Base-by-base conservation (phyloP, 305 asterid genomes). In the Rubia balearica region DNA sequence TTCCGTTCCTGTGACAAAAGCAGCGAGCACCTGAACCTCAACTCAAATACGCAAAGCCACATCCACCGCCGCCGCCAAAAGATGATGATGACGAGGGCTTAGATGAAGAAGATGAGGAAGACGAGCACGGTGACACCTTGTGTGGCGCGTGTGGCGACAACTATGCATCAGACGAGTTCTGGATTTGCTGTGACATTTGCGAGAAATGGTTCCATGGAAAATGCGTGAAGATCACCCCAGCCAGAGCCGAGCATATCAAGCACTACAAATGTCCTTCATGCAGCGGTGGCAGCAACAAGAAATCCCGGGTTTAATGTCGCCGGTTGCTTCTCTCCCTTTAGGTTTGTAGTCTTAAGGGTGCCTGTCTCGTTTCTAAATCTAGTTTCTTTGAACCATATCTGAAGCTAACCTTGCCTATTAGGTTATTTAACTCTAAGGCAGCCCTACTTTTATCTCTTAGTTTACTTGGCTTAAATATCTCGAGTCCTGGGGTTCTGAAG, bases 151-250 rank as follows among this genome's bases (percentile, higher is more conserved):
- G 96, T 70, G 89, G 86, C 0, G 88, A 82, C n/a, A 83, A 85
- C 74, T 85, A 88, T 60, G 85, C 85, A 60, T 78, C 89, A 0
- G 86, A 86, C 43, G 91, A 87, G 36, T 90, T 88, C 81, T 90
- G 96, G 96, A 90, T 86, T 63, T 86, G 91, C 76, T 90, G 95
- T 21, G 95, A 90, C 75, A 75, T 81, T 16, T 88, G 96, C 21
- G 93, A 88, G 83, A 88, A 82, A 75, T 90, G 97, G 97, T 88
- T 85, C 78, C 97, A 88, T 62, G 97, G 97, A 10, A 81, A 88
- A 78, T 90, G 97, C n/a, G 96, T 88, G 73, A 88, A 88, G 85
- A 83, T 90, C 65, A 88, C 94, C 7, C 92, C 96, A 38, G 92
- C 94, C 43, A 79, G 76, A 69, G 97, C 96, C 0, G 92, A 87